A percentile compares a stretch with the other conserved stretches of the same genome.
These are phyloP conservation scores for Lepidium campestre DNA, from an alignment of 441 rosid species.

Conservation along the genomic window DNA sequence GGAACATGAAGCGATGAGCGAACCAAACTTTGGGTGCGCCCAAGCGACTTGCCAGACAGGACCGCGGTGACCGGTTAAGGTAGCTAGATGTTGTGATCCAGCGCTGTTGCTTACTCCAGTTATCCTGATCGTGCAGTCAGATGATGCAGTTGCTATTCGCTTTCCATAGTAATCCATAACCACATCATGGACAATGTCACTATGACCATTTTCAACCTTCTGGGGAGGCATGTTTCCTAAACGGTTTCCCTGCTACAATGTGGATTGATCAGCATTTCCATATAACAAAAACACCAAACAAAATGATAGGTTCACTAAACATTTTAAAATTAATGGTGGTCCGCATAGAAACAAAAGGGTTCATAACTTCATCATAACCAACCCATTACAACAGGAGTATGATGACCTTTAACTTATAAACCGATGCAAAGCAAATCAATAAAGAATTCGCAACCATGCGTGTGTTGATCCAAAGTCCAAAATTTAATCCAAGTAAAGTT, in stretches of 20 bases:
- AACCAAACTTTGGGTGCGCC: conserved; percentile 76
- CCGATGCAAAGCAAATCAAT: not conserved
- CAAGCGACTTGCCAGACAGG: conserved; percentile 70
- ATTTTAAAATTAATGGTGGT: not conserved
- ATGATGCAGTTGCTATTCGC: conserved; percentile 67
- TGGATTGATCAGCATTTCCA: not conserved
- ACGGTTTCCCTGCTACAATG: not conserved
- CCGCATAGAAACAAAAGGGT: not conserved
- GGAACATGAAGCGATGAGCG: conserved; percentile 57
- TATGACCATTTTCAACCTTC: conserved; percentile 71
- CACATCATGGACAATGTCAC: conserved; percentile 66
- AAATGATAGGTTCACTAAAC: not conserved
- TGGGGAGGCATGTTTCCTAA: conserved; percentile 51
- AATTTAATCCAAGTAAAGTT: not conserved
- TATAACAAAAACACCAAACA: not conserved
- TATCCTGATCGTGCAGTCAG: conserved; percentile 65
- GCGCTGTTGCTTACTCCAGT: conserved; percentile 49
- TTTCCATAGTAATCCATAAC: conserved; percentile 81
- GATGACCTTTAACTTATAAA: not conserved
- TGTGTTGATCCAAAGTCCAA: not conserved
- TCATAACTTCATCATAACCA: too few species aligned
- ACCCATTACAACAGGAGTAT: not conserved
- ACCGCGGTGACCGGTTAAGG: conserved; percentile 62
- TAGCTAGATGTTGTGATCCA: conserved; percentile 58
- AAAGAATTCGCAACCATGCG: not conserved